A percentile compares a stretch with the other conserved stretches of the same genome.
Conservation (phyloP, 2,329 filamentous ascomycete species). For the Sporothrix curviconia region DNA sequence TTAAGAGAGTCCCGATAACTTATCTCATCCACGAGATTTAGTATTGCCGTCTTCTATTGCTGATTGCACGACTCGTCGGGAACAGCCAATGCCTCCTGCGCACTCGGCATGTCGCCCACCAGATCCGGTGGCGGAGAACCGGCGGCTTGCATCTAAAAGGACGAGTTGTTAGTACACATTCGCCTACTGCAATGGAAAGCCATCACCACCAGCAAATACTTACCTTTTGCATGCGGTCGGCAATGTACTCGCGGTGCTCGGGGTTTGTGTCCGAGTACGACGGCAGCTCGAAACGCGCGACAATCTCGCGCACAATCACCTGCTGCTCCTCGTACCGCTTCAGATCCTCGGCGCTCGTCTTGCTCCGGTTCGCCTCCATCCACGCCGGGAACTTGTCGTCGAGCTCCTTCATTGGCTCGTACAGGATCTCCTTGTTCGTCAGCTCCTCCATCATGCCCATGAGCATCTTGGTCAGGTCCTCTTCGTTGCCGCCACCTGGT, state of each 20-base stretch:
- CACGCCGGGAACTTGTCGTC: slow-evolving; percentile 87
- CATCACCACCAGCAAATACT: too few relatives aligned
- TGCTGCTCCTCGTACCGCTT: slow-evolving; percentile 78
- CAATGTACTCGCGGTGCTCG: slow-evolving; percentile 81
- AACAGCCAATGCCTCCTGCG: slow-evolving; percentile 61
- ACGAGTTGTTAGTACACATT: too few relatives aligned
- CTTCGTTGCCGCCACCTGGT: slow-evolving; percentile 54
- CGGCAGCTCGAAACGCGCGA: slow-evolving; percentile 75
- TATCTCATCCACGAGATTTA: background rate
- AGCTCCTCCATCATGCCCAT: slow-evolving; percentile 99
- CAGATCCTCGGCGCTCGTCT: slow-evolving; percentile 63
- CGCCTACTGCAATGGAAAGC: too few relatives aligned
- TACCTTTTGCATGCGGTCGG: slow-evolving; percentile 97
- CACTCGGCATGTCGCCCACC: slow-evolving; percentile 80
- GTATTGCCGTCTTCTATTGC: slow-evolving; percentile 36
- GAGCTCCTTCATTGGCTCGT: slow-evolving; percentile 97
- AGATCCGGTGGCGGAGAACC: slow-evolving; percentile 86
- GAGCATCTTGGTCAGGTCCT: slow-evolving; percentile 90
- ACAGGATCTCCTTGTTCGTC: slow-evolving; percentile 95
- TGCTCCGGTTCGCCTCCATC: slow-evolving; percentile 69
- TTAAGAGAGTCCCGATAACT: too few relatives aligned
- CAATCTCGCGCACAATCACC: slow-evolving; percentile 74
- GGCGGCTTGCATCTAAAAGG: slow-evolving; percentile 81
- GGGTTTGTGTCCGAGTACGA: slow-evolving; percentile 77
- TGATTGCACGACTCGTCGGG: slow-evolving; percentile 57